Percentiles rank a stretch among this genome's conserved stretches.
Evolutionary conservation across 805 yeast genomes (phyloP).

Genomic region (Ogataea minuta): DNA sequence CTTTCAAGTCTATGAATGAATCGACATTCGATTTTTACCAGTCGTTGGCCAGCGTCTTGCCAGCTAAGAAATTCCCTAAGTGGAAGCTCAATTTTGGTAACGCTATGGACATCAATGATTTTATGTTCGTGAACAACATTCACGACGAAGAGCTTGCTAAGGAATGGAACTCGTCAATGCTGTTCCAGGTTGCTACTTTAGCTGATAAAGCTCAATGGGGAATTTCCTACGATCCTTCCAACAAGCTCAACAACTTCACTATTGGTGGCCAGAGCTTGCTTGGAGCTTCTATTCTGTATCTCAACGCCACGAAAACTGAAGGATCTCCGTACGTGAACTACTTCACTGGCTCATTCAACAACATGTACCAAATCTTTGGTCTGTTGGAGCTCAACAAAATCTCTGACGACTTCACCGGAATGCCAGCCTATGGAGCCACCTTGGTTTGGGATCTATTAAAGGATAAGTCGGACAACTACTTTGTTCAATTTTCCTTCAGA

Average conservation of each 20-base stretch:
- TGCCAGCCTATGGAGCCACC: slow-evolving; percentile 47
- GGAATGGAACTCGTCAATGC: slow-evolving; percentile 33
- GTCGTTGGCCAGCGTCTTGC: slow-evolving; percentile 30
- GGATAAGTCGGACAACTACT: slow-evolving; percentile 29
- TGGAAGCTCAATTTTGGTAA: slow-evolving; percentile 37
- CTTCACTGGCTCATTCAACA: slow-evolving; percentile 45
- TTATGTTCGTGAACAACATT: slow-evolving; percentile 38
- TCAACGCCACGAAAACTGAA: slow-evolving; percentile 36
- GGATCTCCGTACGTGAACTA: slow-evolving; percentile 41
- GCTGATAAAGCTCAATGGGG: slow-evolving; percentile 42
- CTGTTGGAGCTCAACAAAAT: slow-evolving; percentile 34
- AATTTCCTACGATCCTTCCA: slow-evolving; percentile 33
- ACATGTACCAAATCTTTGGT: slow-evolving; percentile 41
- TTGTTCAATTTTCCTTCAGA: slow-evolving; percentile 44
- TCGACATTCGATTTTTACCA: slow-evolving; percentile 41
- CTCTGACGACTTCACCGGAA: slow-evolving; percentile 42
- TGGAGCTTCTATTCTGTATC: slow-evolving; percentile 34
- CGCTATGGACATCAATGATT: slow-evolving; percentile 42
- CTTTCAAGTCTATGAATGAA: slow-evolving; percentile 33
- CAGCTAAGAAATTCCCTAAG: slow-evolving; percentile 28
- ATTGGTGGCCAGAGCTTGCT: slow-evolving; percentile 44
- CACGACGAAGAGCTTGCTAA: slow-evolving; percentile 40
- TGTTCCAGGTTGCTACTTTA: slow-evolving; percentile 34
- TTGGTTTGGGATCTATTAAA: slow-evolving; percentile 43
- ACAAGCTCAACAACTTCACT: slow-evolving; percentile 31